Conservation (phyloP, 345 rosid genomes). For the Garcia nutans region DNA sequence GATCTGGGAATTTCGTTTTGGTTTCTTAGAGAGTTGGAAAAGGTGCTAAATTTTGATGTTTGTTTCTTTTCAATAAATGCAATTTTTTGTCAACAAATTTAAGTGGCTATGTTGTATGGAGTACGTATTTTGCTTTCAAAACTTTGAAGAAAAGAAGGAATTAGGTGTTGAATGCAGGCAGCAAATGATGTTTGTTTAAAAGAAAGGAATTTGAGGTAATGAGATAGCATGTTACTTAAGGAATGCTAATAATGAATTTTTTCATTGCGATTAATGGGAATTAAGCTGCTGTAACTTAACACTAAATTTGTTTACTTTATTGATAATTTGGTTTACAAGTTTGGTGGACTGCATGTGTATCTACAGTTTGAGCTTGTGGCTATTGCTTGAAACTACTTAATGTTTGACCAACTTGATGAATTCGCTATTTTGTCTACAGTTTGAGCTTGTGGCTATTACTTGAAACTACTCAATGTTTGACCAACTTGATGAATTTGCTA, state of each 20-base stretch:
- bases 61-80: neutral
- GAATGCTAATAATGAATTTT: constrained; percentile 4
- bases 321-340: neutral
- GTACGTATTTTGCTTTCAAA: neutral
- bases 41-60: constrained; percentile 9
- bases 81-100: neutral
- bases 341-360: neutral
- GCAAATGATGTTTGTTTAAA: neutral
- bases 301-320: neutral
- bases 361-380: neutral
- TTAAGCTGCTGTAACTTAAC: neutral
- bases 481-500: neutral
- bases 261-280: neutral
- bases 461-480: neutral
- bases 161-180: neutral
- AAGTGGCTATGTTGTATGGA: neutral
- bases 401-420: neutral
- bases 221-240: neutral
- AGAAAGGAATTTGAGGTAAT: neutral
- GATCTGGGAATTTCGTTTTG: neutral
- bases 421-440: neutral
- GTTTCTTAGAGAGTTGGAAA: constrained; percentile 11
- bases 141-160: neutral
- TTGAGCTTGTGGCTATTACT: neutral
- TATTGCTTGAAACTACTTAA: neutral